Conservation (phyloP, 2,329 filamentous ascomycete genomes). For the Trichoderma semiorbis region DNA sequence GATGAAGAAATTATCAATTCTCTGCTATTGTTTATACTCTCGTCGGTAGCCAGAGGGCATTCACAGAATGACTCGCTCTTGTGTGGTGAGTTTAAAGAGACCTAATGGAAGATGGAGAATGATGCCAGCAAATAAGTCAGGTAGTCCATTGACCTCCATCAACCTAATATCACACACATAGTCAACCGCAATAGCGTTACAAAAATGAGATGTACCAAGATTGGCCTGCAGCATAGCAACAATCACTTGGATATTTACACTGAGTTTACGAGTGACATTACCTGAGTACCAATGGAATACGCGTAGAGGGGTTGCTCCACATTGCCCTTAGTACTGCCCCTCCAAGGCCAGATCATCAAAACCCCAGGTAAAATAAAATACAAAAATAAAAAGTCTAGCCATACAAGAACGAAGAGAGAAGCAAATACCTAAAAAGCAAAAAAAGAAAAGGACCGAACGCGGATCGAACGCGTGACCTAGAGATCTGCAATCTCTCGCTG, state of each 20-base stretch:
- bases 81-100: too few relatives aligned
- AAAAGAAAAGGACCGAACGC: constrained; percentile 2
- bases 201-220: neutral
- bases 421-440: neutral
- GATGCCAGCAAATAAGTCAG: neutral
- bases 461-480: constrained; percentile 12
- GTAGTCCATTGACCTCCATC: neutral
- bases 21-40: too few relatives aligned
- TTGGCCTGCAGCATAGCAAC: neutral
- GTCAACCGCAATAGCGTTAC: neutral
- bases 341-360: neutral
- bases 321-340: neutral
- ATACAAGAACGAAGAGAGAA: neutral
- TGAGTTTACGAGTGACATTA: neutral
- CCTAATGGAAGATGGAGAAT: too few relatives aligned
- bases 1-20: too few relatives aligned
- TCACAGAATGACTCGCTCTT: too few relatives aligned
- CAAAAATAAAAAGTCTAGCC: neutral
- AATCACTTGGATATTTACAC: neutral
- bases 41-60: too few relatives aligned
- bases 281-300: neutral
- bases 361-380: neutral
- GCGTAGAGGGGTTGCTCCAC: neutral
- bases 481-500: constrained; percentile 13
- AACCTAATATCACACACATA: neutral